Evolutionary conservation across 805 yeast genomes (phyloP), one percentile per base, ranked within the genome.

Genomic region (Kregervanrija delftensis): DNA sequence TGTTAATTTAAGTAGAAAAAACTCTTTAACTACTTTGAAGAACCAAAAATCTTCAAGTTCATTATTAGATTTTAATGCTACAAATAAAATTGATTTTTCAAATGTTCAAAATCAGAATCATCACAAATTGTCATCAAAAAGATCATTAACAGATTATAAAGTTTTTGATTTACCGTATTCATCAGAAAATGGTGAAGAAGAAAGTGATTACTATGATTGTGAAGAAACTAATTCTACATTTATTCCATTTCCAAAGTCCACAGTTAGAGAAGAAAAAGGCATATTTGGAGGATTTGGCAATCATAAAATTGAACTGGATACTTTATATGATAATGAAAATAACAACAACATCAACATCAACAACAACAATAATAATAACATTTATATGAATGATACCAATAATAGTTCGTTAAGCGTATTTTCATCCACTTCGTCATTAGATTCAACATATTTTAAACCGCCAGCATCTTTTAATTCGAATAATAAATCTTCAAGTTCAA

Each of bases 261-360:
- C 28, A 22, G 28, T 6, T 6, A 22, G 28, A 4, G 31, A 11
- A 31, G 49, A 40, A 15, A 4, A 33, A 9, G 61, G 60, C 5
- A 52, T 56, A 33, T 50, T 59, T 15, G 62, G 63, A 12, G 63
- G 62, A 2, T 48, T 55, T 36, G 61, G 59, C 12, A 50, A 49
- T 22, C 41, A 40, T 11, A 37, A 44, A 10, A 41, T 60, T 15
- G 58, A 52, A 43, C 48, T 60, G 31, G 65, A 60, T 43, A 42
- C 39, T 33, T 39, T 57, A 14, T 53, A 56, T 45, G 57, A 59
- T 37, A 55, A 56, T 30, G 46, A 35, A n/a, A 38, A 37, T 16
- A 30, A 39, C 38, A 13, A 30, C 6, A 35, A 38, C 35, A 33
- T 8, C 9, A 17, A 49, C 11, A 36, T 31, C 30, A 13, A 4